phyloP scores from a whole-genome alignment of 768 basidiomycete species.

The Xerocomellus intermedius region DNA sequence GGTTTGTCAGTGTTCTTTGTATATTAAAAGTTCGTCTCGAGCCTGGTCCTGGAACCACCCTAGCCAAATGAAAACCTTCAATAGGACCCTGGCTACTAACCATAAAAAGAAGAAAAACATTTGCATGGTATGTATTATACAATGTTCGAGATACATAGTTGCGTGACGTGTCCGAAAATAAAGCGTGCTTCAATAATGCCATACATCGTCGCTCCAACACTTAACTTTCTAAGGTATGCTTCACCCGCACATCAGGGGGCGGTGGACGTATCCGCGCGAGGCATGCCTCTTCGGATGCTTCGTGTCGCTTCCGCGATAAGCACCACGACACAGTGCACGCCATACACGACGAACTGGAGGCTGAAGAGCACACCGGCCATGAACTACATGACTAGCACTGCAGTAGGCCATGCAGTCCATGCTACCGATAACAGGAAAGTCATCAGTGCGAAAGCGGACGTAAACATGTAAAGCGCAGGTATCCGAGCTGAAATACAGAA shows the following conservation, averaged over 20 bases:
- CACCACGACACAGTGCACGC: slow-evolving; percentile 31
- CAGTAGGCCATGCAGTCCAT: slow-evolving; percentile 61
- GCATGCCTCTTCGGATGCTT: slow-evolving; percentile 11
- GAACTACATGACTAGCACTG: slow-evolving; percentile 58
- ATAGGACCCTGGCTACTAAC: neutral
- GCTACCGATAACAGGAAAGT: slow-evolving; percentile 60
- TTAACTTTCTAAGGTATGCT: slow-evolving; percentile 1
- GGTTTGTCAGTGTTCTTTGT: neutral
- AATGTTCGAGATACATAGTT: neutral
- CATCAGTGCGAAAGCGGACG: slow-evolving; percentile 57
- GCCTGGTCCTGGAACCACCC: too few relatives aligned
- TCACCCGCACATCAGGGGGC: slow-evolving; percentile 10
- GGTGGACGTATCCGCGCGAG: slow-evolving; percentile 11
- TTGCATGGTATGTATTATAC: slow-evolving; percentile 9
- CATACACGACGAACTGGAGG: slow-evolving; percentile 66
- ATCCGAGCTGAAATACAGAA: slow-evolving; percentile 66
- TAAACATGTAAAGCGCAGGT: slow-evolving; percentile 59
- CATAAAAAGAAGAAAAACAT: neutral
- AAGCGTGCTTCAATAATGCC: neutral
- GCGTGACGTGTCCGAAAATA: neutral
- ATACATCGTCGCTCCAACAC: neutral
- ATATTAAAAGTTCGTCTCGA: neutral
- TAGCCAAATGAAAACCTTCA: neutral
- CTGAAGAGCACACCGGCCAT: slow-evolving; percentile 56
- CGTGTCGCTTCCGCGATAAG: slow-evolving; percentile 8